Percentiles rank a stretch among this genome's conserved stretches.
phyloP scores from a whole-genome alignment of 78 protist genomes.

The Diacronema lutheri region DNA sequence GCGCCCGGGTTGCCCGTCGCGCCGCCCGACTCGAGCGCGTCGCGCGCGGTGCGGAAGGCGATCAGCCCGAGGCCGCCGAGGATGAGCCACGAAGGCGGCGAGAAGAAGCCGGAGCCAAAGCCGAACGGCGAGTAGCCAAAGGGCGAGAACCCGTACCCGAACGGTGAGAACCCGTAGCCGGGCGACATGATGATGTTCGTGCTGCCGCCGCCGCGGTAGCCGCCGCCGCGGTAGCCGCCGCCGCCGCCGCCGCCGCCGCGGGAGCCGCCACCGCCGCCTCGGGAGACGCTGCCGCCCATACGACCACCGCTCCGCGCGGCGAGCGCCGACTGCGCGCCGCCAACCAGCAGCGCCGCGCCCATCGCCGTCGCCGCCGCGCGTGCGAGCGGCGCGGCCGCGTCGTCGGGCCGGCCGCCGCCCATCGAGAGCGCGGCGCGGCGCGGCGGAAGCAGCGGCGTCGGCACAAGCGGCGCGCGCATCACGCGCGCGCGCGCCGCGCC shows the following conservation, averaged over 20 bases:
- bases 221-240: not conserved
- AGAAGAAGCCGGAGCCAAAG: not conserved
- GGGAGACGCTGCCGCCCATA: not conserved
- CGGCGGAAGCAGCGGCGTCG: too few relatives aligned
- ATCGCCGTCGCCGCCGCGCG: too few relatives aligned
- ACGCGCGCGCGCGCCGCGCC: too few relatives aligned
- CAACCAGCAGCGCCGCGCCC: too few relatives aligned
- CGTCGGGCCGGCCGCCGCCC: too few relatives aligned
- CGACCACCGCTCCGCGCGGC: not conserved
- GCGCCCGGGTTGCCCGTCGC: not conserved
- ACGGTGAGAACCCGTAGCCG: not conserved
- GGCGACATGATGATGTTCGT: not conserved
- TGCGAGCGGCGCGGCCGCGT: too few relatives aligned
- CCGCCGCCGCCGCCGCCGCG: conserved; percentile 2
- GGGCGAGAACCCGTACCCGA: conserved; percentile 7
- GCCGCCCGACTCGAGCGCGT: not conserved
- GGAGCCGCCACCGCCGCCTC: not conserved
- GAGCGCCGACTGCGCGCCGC: too few relatives aligned
- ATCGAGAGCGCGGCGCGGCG: too few relatives aligned
- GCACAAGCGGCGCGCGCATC: too few relatives aligned
- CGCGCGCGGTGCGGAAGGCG: not conserved
- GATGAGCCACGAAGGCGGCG: not conserved
- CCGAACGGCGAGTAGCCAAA: conserved; percentile 22
- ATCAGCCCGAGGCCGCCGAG: not conserved
- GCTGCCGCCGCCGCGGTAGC: not conserved